Percentiles rank a stretch among this genome's conserved stretches.
These are phyloP conservation scores for Ogataea minuta DNA, from an alignment of 805 yeast genomes.

Conservation along the genomic window DNA sequence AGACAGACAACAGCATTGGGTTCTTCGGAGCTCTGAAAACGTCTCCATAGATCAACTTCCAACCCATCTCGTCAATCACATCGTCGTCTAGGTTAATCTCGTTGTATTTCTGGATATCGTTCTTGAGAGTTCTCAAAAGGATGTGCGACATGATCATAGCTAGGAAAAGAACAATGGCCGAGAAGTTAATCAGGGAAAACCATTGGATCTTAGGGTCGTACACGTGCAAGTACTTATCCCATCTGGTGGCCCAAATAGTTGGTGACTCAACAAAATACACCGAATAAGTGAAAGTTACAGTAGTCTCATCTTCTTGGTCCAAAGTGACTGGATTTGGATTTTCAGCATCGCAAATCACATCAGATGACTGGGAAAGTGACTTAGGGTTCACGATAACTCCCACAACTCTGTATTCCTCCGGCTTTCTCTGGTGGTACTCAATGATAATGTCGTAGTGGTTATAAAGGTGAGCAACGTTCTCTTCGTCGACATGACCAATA, in stretches of 20 bases:
- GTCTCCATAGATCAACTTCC: constrained; percentile 96
- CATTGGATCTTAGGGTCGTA: constrained; percentile 93
- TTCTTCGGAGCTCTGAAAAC: constrained; percentile 81
- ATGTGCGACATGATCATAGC: constrained; percentile 78
- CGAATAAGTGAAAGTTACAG: constrained; percentile 81
- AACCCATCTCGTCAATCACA: constrained; percentile 89
- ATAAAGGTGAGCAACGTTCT: constrained; percentile 53
- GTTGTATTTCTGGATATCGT: constrained; percentile 85
- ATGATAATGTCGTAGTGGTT: constrained; percentile 79
- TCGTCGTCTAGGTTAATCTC: constrained; percentile 86
- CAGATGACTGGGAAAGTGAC: constrained; percentile 39
- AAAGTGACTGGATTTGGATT: constrained; percentile 43
- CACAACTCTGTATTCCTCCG: constrained; percentile 76
- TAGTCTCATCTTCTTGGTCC: constrained; percentile 47
- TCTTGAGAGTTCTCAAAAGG: constrained; percentile 72
- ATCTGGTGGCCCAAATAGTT: constrained; percentile 95
- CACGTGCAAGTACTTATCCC: constrained; percentile 95
- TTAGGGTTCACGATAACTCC: constrained; percentile 79
- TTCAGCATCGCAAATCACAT: constrained; percentile 22
- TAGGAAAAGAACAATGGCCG: constrained; percentile 73
- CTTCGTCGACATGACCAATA: constrained; percentile 66
- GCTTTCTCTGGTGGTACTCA: constrained; percentile 78
- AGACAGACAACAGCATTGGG: constrained; percentile 68
- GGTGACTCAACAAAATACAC: constrained; percentile 67
- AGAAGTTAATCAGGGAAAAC: constrained; percentile 87